Evolutionary conservation across 805 yeast genomes (phyloP), one percentile per base, ranked within the genome.

Genomic region (Metschnikowia dekortorum): DNA sequence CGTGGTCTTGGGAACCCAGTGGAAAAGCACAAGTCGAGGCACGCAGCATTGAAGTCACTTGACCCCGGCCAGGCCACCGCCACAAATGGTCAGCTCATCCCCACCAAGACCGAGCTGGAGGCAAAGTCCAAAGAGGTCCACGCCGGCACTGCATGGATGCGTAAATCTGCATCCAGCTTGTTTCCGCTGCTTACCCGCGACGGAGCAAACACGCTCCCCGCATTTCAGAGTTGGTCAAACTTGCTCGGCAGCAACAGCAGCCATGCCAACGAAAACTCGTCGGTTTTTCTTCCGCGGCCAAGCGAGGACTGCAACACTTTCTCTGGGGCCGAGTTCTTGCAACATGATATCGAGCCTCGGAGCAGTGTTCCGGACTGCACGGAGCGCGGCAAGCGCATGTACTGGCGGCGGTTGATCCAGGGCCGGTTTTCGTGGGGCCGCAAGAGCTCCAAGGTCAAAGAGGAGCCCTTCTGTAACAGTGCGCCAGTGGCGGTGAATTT

Each of bases 121-220:
- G 33, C 14, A 5, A 29, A 14, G 8, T 29, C 33, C 33, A 22
- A 39, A 39, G 43, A 22, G 2, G 33, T 22, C 33, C 43, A 39
- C 22, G 6, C 32, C 8, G 42, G 46, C 11, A 36, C 51, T 16
- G 18, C 43, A 13, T 40, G 47, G 30, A 36, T 33, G 41, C 44
- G 43, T 10, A 46, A 46, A 13, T 28, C 51, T 7, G 18, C 47
- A 2, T 44, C 52, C 32, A 49, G 50, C 30, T 41, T 52, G 22
- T 52, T 52, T 32, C 50, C 55, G 4, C 55, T 49, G 55, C 42
- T 51, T 46, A 48, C 49, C 10, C 46, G 39, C 16, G 46, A 44
- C 7, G 46, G 46, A 13, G 46, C 46, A 26, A 44, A 22, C 28
- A 44, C 46, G 8, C 39, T 44, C n/a, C 46, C 46, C 14, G n/a